Evolutionary conservation across 768 basidiomycete species (phyloP), one percentile per base, ranked within the genome.

Genomic region (Tylopilus cervinicoccineus): DNA sequence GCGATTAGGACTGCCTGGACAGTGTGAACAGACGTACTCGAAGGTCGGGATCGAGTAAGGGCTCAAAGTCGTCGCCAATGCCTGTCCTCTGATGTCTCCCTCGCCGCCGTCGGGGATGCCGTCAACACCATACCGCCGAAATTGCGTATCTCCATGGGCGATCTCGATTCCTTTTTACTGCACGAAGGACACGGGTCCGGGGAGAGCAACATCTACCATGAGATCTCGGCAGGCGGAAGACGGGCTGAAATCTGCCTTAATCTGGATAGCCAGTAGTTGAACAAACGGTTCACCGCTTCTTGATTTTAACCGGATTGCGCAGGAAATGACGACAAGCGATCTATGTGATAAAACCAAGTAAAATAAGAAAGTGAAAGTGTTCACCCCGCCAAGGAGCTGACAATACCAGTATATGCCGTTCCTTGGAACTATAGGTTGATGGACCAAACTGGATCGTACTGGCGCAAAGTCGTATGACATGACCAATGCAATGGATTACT

Each of bases 121-220:
- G 51, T 52, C 10, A 52, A 51, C 43, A 52, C 48, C 5, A 43
- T 52, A 38, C 6, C 40, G 11, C 28, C 51, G 22, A 31, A 41
- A 29, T 40, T 32, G 27, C 51, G 48, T 23, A 48, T 48, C 16
- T 34, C 51, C 26, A 52, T 48, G 2, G 43, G 51, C 27, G 51
- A 51, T 10, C 48, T 52, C 31, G 51, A 52, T 31, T 52, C 51
- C 48, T 52, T 52, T n/a, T 26, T 51, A 51, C 9, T 38, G 43
- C 27, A 51, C 38, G 10, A 52, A 51, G 27, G 4, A 43, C 31
- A 11, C 48, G 10, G n/a, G 0, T 2, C 17, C 16, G 2, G 16
- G 12, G 38, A 20, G 4, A 17, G 8, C 7, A 27, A 44, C 14
- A 3, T 51, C 28, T 14, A 36, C 19, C 41, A 43, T 3, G 38